A percentile compares a stretch with the other conserved stretches of the same genome.
Conservation (phyloP, 768 basidiomycete species). For the Crucibulum laeve region DNA sequence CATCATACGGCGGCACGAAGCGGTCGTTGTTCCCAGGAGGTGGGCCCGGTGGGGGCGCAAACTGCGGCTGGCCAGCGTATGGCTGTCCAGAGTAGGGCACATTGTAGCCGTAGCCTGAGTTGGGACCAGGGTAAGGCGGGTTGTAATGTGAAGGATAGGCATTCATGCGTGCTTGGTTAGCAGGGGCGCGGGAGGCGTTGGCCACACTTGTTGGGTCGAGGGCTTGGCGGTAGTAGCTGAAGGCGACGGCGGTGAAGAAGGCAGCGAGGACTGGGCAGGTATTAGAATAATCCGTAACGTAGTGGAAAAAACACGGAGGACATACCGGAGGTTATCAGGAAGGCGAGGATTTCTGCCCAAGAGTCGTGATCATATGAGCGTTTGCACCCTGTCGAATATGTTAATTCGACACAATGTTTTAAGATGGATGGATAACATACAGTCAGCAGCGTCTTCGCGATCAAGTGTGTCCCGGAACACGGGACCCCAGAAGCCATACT, state of each 20-base stretch:
- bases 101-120: slow-evolving; percentile 23
- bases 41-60: slow-evolving; percentile 49
- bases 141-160: slow-evolving; percentile 50
- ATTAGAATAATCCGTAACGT: background rate
- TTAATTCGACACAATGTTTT: slow-evolving; percentile 9
- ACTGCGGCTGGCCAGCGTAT: slow-evolving; percentile 11
- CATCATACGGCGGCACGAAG: slow-evolving; percentile 28
- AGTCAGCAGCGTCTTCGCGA: slow-evolving; percentile 35
- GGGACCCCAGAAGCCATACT: slow-evolving; percentile 57
- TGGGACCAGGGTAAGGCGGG: slow-evolving; percentile 50
- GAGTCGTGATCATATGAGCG: slow-evolving; percentile 59
- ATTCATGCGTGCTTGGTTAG: slow-evolving; percentile 29
- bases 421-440: slow-evolving; percentile 27
- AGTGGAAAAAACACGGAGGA: slow-evolving; percentile 2
- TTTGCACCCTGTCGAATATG: slow-evolving; percentile 50
- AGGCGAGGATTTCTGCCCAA: slow-evolving; percentile 61
- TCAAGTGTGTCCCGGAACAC: slow-evolving; percentile 22
- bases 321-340: slow-evolving; percentile 59
- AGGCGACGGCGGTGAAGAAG: slow-evolving; percentile 63
- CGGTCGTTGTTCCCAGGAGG: slow-evolving; percentile 30
- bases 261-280: slow-evolving; percentile 41
- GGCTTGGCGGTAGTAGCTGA: slow-evolving; percentile 71
- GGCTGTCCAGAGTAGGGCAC: slow-evolving; percentile 19
- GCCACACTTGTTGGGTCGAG: slow-evolving; percentile 60
- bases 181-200: slow-evolving; percentile 46